A percentile compares a stretch with the other conserved stretches of the same genome.
phyloP scores from a whole-genome alignment of 225 moss, liverwort and hornwort genomes.

The Rhytidiadelphus loreus region DNA sequence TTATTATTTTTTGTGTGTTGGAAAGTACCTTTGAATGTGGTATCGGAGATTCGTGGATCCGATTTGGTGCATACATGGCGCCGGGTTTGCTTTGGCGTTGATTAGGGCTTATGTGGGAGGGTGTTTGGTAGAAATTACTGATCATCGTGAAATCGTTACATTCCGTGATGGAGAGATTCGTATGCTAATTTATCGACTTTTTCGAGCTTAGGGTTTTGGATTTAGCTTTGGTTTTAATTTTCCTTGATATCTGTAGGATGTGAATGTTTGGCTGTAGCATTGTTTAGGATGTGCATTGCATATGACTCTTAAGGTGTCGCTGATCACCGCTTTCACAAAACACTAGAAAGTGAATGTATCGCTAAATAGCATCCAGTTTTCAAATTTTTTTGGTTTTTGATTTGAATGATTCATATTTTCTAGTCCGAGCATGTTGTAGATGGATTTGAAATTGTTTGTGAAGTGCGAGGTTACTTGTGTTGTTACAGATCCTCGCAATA shows the following conservation, averaged over 20 bases:
- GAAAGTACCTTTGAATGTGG: background rate
- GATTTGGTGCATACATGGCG: background rate
- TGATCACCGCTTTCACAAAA: background rate
- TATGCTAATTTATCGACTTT: background rate
- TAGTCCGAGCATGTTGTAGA: background rate
- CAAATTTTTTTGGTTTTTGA: background rate
- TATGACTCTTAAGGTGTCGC: background rate
- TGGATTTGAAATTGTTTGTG: background rate
- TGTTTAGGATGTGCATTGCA: background rate
- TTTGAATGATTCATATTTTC: background rate
- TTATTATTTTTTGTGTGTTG: background rate
- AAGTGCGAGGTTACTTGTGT: background rate
- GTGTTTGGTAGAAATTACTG: background rate
- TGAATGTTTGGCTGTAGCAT: background rate
- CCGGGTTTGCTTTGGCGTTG: background rate
- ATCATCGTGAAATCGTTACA: background rate
- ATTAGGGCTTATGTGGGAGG: background rate
- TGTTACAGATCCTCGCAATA: constrained; percentile 24
- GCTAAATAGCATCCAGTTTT: background rate
- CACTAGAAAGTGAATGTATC: background rate
- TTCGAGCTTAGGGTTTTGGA: background rate
- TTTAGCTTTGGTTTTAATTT: background rate
- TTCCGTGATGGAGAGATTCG: background rate
- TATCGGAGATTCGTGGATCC: background rate
- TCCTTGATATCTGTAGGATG: background rate